A percentile compares a stretch with the other conserved stretches of the same genome.
Evolutionary conservation across 2,329 filamentous ascomycete species (phyloP).

Genomic region (Cercospora beticola): DNA sequence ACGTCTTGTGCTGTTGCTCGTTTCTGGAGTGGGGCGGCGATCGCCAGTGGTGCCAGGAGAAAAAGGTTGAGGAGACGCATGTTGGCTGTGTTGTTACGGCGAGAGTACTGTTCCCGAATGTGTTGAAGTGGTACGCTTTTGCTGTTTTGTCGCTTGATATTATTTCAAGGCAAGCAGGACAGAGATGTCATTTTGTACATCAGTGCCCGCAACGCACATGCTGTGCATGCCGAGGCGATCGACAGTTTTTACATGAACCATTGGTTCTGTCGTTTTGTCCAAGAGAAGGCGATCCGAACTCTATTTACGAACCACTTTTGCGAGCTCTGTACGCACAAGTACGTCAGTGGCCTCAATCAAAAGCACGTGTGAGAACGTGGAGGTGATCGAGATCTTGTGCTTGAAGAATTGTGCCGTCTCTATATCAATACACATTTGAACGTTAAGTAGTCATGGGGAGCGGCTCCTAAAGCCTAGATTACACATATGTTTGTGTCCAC

Average conservation of each 20-base stretch:
- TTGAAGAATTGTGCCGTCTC: background rate
- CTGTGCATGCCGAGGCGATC: constrained; percentile 19
- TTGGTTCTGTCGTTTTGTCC: constrained; percentile 5
- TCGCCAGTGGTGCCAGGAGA: constrained; percentile 25
- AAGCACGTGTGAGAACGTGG: background rate
- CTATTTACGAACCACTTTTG: constrained; percentile 1
- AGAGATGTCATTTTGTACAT: constrained; percentile 1
- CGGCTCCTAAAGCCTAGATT: background rate
- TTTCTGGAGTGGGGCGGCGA: constrained; percentile 16
- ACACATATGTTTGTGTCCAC: background rate
- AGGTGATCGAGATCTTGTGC: background rate
- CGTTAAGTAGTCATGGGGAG: background rate
- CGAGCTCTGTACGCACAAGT: background rate
- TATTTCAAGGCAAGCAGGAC: background rate
- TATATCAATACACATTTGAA: background rate
- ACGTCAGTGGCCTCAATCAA: background rate
- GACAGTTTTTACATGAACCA: constrained; percentile 1
- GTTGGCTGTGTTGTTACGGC: background rate
- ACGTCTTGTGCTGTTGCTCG: constrained; percentile 23
- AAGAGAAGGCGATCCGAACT: constrained; percentile 2
- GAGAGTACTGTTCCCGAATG: background rate
- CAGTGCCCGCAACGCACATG: background rate
- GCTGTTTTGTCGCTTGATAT: background rate
- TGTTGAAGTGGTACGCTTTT: background rate
- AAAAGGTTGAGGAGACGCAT: constrained; percentile 23